Percentiles rank a stretch among this genome's conserved stretches.
These are phyloP conservation scores for Tardiomyces digboiensis DNA, from an alignment of 1,139 yeast genomes.

Conservation along the genomic window DNA sequence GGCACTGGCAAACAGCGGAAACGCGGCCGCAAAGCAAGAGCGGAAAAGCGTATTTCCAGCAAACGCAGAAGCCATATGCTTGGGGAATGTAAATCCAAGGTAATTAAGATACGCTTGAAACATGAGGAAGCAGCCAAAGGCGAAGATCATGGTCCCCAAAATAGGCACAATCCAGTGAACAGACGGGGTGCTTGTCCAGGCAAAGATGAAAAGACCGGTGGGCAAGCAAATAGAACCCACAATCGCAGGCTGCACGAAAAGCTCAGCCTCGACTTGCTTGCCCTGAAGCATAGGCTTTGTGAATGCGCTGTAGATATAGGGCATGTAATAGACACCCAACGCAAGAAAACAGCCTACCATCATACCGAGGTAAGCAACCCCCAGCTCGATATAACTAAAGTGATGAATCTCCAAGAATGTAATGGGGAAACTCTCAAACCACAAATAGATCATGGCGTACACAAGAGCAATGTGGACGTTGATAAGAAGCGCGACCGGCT, in stretches of 20 bases:
- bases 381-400: conserved; percentile 42
- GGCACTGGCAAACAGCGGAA: conserved; percentile 50
- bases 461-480: conserved; percentile 43
- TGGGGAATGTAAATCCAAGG: conserved; percentile 67
- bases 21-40: conserved; percentile 46
- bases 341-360: conserved; percentile 34
- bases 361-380: conserved; percentile 37
- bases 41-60: conserved; percentile 47
- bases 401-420: conserved; percentile 36
- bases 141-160: conserved; percentile 67
- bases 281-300: conserved; percentile 1
- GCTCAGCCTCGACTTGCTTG: conserved; percentile 28
- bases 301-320: conserved; percentile 5
- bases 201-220: conserved; percentile 68
- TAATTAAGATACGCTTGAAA: conserved; percentile 68
- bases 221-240: conserved; percentile 53
- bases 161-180: conserved; percentile 80
- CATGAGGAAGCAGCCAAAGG: conserved; percentile 61
- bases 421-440: conserved; percentile 55
- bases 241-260: conserved; percentile 27
- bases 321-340: conserved; percentile 4
- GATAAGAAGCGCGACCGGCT: conserved; percentile 26
- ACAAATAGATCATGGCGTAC: conserved; percentile 45
- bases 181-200: conserved; percentile 54
- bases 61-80: conserved; percentile 52